Conservation (phyloP, 306 rosid species). For the Astragalus glycyphyllos region DNA sequence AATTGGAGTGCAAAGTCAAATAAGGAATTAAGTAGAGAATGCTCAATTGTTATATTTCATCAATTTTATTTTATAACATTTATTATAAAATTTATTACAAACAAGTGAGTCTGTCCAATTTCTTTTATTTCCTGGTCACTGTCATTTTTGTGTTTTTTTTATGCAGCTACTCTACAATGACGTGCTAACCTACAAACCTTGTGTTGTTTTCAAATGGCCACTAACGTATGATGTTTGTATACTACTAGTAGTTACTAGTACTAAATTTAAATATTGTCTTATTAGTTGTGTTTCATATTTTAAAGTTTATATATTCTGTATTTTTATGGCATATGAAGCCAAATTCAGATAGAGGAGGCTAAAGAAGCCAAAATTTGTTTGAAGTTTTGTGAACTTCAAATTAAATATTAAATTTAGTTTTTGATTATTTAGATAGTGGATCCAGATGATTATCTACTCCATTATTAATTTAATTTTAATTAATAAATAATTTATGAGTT, state of each 20-base stretch:
- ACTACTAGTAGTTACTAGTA: background rate
- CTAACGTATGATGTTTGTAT: conserved; percentile 8
- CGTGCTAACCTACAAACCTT: conserved; percentile 11
- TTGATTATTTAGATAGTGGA: too few relatives aligned
- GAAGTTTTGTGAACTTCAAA: background rate
- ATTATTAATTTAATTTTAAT: too few relatives aligned
- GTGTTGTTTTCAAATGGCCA: background rate
- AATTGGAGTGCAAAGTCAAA: conserved; percentile 1
- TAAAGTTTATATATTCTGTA: background rate
- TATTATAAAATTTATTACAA: background rate
- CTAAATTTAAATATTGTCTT: background rate
- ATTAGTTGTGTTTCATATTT: background rate
- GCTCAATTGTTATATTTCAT: background rate
- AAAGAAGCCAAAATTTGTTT: background rate
- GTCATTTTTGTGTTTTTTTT: background rate
- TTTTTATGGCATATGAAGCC: background rate
- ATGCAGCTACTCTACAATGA: conserved; percentile 13
- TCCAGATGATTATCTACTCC: too few relatives aligned
- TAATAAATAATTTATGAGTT: too few relatives aligned
- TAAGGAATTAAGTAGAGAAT: conserved; percentile 13
- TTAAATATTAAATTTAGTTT: too few relatives aligned
- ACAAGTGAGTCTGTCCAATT: background rate
- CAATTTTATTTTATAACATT: background rate
- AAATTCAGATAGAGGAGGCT: background rate
- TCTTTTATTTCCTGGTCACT: background rate